These are phyloP conservation scores for Endothia cerciana DNA, from an alignment of 2,329 filamentous ascomycete species.

Conservation along the genomic window DNA sequence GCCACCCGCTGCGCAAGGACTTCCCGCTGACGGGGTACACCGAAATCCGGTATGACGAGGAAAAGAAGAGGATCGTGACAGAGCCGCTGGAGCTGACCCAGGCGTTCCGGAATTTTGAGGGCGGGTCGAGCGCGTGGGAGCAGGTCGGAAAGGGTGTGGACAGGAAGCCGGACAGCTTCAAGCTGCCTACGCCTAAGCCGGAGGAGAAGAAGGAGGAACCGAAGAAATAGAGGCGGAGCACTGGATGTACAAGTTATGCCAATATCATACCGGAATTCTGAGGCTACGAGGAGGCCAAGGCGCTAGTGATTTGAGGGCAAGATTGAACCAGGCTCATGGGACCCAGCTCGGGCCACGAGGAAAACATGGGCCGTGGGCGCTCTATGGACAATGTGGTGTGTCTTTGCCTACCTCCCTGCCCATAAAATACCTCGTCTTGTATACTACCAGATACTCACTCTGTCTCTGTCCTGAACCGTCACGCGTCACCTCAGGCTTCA, in stretches of 20 bases:
- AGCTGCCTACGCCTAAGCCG: constrained; percentile 92
- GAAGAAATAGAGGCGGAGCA: constrained; percentile 72
- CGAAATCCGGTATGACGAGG: constrained; percentile 96
- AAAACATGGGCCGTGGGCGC: background rate
- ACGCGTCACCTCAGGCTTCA: background rate
- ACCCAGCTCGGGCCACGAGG: background rate
- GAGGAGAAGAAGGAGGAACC: constrained; percentile 89
- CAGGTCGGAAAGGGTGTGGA: constrained; percentile 71
- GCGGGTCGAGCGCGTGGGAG: constrained; percentile 74
- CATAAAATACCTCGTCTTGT: background rate
- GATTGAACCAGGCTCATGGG: too few species aligned
- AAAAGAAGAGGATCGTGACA: constrained; percentile 99
- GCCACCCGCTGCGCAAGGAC: constrained; percentile 95
- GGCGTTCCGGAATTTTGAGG: constrained; percentile 98
- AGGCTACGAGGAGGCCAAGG: background rate
- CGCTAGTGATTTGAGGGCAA: background rate
- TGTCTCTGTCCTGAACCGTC: background rate
- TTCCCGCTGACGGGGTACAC: constrained; percentile 98
- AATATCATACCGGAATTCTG: constrained; percentile 19
- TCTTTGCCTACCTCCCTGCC: background rate
- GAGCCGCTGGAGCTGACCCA: constrained; percentile 98
- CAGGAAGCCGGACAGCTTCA: constrained; percentile 84
- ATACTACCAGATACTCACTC: background rate
- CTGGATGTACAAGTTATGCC: constrained; percentile 39
- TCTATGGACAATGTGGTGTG: background rate